A percentile compares a stretch with the other conserved stretches of the same genome.
phyloP scores from a whole-genome alignment of 192 early-diverging fungal genomes.

The Coemansia sp. region DNA sequence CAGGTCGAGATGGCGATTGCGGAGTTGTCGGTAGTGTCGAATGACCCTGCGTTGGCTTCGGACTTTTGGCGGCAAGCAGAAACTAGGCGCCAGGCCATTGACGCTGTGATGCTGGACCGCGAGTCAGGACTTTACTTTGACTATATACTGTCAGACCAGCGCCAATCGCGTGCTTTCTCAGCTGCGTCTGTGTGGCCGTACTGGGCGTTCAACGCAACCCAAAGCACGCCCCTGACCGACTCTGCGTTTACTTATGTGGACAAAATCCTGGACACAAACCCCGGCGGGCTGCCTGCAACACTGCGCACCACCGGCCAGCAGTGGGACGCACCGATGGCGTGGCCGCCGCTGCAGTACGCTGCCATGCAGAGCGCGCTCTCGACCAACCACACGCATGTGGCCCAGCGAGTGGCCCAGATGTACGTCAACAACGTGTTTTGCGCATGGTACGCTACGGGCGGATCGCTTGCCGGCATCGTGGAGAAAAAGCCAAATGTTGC shows the following conservation, averaged over 20 bases:
- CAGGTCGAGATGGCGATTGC: constrained; percentile 30
- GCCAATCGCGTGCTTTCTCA: constrained; percentile 38
- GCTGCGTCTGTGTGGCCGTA: constrained; percentile 62
- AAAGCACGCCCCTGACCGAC: too few species aligned
- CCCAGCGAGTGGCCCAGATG: constrained; percentile 50
- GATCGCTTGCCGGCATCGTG: constrained; percentile 55
- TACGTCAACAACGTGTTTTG: constrained; percentile 63
- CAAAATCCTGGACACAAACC: constrained; percentile 39
- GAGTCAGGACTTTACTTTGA: constrained; percentile 55
- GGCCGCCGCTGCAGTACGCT: constrained; percentile 67
- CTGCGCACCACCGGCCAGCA: constrained; percentile 60
- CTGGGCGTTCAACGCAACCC: constrained; percentile 56
- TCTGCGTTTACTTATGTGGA: constrained; percentile 49
- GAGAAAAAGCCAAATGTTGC: constrained; percentile 30
- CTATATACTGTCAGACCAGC: constrained; percentile 52
- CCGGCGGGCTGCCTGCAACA: constrained; percentile 66
- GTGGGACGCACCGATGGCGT: constrained; percentile 73
- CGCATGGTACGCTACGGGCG: constrained; percentile 69
- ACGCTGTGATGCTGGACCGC: constrained; percentile 57
- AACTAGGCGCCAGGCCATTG: constrained; percentile 51
- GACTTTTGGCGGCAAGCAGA: constrained; percentile 30
- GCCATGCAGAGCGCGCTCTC: constrained; percentile 54
- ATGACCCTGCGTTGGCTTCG: not conserved
- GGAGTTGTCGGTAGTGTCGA: not conserved
- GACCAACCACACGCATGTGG: constrained; percentile 11